phyloP scores from a whole-genome alignment of 2,329 filamentous ascomycete genomes.

The Neofusicoccum umdonicola region DNA sequence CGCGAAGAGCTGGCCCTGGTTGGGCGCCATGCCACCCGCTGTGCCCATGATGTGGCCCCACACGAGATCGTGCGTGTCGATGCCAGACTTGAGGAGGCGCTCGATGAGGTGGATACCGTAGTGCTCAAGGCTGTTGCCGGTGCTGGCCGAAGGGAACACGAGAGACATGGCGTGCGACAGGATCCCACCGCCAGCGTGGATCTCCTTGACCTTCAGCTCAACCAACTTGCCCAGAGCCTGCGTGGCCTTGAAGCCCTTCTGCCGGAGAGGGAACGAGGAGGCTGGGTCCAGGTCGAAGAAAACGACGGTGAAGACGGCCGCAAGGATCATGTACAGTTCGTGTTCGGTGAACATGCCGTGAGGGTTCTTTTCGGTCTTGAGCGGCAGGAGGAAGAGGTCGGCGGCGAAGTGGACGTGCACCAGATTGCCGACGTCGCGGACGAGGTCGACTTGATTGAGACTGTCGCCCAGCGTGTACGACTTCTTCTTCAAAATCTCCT shows the following conservation, averaged over 20 bases:
- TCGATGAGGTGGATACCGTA: conserved; percentile 59
- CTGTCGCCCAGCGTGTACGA: conserved; percentile 59
- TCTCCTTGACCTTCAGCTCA: conserved; percentile 48
- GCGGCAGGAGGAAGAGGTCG: conserved; percentile 54
- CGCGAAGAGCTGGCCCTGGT: conserved; percentile 58
- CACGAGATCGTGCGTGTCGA: conserved; percentile 50
- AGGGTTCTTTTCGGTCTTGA: conserved; percentile 54
- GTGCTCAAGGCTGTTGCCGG: conserved; percentile 43
- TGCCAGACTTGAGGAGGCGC: conserved; percentile 48
- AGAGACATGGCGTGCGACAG: conserved; percentile 39
- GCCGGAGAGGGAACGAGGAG: conserved; percentile 51
- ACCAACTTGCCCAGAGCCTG: conserved; percentile 51
- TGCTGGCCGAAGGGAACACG: conserved; percentile 37
- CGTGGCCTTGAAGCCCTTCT: conserved; percentile 48
- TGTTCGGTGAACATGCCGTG: conserved; percentile 53
- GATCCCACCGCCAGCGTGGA: conserved; percentile 43
- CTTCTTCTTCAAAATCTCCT: conserved; percentile 62
- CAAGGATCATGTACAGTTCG: conserved; percentile 55
- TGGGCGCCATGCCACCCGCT: conserved; percentile 46
- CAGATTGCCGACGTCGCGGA: conserved; percentile 56
- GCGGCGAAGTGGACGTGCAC: conserved; percentile 56
- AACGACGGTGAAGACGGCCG: conserved; percentile 52
- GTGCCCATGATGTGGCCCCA: conserved; percentile 59
- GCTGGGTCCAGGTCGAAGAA: conserved; percentile 57
- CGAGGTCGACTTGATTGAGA: conserved; percentile 68